Conservation (phyloP, 2,329 filamentous ascomycete species). For the Tolypocladium paradoxum region DNA sequence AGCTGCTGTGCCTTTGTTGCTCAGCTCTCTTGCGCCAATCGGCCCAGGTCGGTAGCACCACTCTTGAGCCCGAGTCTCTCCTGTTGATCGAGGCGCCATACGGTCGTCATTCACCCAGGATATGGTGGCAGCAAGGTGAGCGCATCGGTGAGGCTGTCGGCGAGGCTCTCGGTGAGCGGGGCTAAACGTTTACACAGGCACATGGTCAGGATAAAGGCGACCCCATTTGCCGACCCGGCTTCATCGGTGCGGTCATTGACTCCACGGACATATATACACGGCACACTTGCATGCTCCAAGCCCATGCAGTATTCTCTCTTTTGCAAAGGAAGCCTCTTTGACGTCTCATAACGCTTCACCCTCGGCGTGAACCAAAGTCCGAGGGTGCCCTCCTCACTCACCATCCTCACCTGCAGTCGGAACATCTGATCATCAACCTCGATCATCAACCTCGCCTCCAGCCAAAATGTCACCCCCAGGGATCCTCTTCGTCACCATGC, state of each 20-base stretch:
- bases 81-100: too few relatives aligned
- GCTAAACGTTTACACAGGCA: slow-evolving; percentile 14
- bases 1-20: too few relatives aligned
- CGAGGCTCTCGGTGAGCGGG: slow-evolving; percentile 8
- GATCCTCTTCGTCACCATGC: slow-evolving; percentile 79
- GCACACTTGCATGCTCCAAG: too few relatives aligned
- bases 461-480: slow-evolving; percentile 39
- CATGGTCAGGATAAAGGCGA: slow-evolving; percentile 5
- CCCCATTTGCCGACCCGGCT: not conserved
- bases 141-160: slow-evolving; percentile 3
- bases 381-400: not conserved
- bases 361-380: not conserved
- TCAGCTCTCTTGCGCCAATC: too few relatives aligned
- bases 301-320: too few relatives aligned
- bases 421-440: too few relatives aligned
- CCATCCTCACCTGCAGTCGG: too few relatives aligned
- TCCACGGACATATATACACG: not conserved
- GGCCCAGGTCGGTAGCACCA: too few relatives aligned
- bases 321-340: too few relatives aligned
- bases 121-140: slow-evolving; percentile 5
- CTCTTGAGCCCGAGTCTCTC: too few relatives aligned
- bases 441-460: not conserved
- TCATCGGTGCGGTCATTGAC: not conserved
- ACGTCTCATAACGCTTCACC: not conserved
- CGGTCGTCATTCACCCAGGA: too few relatives aligned